phyloP scores from a whole-genome alignment of 1,139 yeast species.

The Blastobotrys indianensis region DNA sequence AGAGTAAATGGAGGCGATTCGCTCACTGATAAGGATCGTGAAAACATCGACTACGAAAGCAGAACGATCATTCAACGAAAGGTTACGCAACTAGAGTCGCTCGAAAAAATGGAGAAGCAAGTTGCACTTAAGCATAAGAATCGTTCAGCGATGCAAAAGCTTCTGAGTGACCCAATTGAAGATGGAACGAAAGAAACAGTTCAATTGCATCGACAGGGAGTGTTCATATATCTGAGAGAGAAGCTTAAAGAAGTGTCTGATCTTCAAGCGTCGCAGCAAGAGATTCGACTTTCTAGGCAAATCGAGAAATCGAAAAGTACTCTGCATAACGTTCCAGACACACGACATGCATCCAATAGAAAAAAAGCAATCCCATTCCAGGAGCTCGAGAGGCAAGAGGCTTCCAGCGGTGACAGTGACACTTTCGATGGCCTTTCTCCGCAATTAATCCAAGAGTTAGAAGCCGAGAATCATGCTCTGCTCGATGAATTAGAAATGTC shows the following conservation, averaged over 20 bases:
- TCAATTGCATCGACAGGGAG: conserved; percentile 32
- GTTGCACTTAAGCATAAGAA: conserved; percentile 18
- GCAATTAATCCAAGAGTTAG: conserved; percentile 62
- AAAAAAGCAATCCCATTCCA: background rate
- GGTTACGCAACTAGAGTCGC: conserved; percentile 30
- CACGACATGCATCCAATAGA: no score
- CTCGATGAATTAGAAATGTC: conserved; percentile 56
- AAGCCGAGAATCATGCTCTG: conserved; percentile 66
- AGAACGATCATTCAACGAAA: conserved; percentile 34
- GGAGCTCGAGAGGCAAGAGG: conserved; percentile 16
- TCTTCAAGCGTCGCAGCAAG: conserved; percentile 35
- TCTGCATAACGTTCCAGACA: conserved; percentile 21
- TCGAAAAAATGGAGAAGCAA: conserved; percentile 32
- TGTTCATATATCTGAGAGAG: conserved; percentile 32
- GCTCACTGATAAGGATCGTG: conserved; percentile 36
- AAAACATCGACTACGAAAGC: conserved; percentile 39
- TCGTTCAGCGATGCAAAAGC: conserved; percentile 16
- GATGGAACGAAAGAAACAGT: conserved; percentile 28
- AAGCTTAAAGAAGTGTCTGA: conserved; percentile 31
- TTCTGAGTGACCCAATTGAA: conserved; percentile 25
- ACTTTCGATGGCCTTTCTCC: conserved; percentile 37
- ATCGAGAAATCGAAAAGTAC: conserved; percentile 30
- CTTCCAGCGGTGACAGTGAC: conserved; percentile 24
- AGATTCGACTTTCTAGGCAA: conserved; percentile 33
- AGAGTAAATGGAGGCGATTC: conserved; percentile 17